Evolutionary conservation across 2,329 filamentous ascomycete genomes (phyloP), one percentile per base, ranked within the genome.

Genomic region (Paraphoma sp.): DNA sequence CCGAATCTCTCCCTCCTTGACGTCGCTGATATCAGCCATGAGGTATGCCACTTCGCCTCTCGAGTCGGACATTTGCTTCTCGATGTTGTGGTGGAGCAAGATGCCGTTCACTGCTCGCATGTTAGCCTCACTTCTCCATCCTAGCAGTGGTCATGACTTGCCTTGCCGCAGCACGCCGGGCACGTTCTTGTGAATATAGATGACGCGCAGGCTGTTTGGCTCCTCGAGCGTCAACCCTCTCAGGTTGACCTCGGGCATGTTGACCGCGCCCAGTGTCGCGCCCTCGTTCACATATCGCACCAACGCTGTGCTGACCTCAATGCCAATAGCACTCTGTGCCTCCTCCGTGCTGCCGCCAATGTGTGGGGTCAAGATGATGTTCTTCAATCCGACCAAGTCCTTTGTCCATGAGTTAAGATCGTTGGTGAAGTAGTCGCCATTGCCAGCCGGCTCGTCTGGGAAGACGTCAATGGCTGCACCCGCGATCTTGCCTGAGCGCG

Each of bases 331-430:
- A 56, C 91, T 89, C 81, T 99, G 95, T 5, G 95, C 95, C 80
- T 99, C 95, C 79, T 99, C 95, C 0, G 95, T 99, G 78, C 92
- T 97, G 53, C 95, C 95, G 68, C 95, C 95, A 72, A 99, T 98
- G 77, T 99, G 95, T 18, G 95, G 95, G 1, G 94, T 97, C 48
- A 99, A 84, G 67, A 99, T 96, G 65, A 99, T 83, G 80, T 99
- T 99, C 80, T 89, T 95, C 57, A 98, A 82, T 50, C 85, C 85
- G 51, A 92, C 87, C 46, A 99, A 86, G 59, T 97, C 93, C 71
- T 93, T 88, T 29, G 87, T 89, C 92, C 92, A 99, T 9, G 80
- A 65, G 79, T 97, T 97, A 57, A 99, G 83, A 46, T 86, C 82
- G 75, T 86, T 90, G 78, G 87, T 93, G 83, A 99, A 99, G 80